Base-by-base conservation (phyloP, 179 eudicot genomes). In the Drosera spatulata region DNA sequence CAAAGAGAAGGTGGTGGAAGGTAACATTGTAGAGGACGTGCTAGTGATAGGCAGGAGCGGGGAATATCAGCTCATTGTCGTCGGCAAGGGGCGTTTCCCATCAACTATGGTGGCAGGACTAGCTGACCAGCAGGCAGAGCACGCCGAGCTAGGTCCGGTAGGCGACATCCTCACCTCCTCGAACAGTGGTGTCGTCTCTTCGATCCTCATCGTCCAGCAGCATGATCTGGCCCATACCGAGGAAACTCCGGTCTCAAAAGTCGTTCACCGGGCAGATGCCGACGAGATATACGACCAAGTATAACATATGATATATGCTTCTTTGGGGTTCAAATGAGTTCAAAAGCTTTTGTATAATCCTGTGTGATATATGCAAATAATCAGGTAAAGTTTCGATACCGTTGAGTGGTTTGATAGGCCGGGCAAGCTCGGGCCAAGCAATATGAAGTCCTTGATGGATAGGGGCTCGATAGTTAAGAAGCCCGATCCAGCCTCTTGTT, bases 121-220 rank as follows among this genome's bases (percentile, higher is more conserved):
- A 13, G 82, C 80, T 0, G 85, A 82, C 22, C 77, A 78, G 2
- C 79, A 72, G 2, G 76, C 83, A 0, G 93, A 85, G 68, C 89
- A 82, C 46, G 75, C 87, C 0, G 96, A 88, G 65, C 60, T 88
- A 3, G 96, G 89, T 9, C 89, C 87, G 2, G 61, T 85, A 0
- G 96, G 96, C 4, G 87, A 83, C 72, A 58, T 74, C 33, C 60
- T 87, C 41, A 76, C 96, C 8, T 72, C 87, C 2, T 69, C 85
- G 2, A 69, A 64, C 58, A 71, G 50, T 40, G 79, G 82, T 1
- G 69, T 81, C 0, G 66, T 78, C 7, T 79, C 89, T 0, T 88
- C 96, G 0, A 78, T 88, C 63, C 75, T 88, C 2, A 87, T 87
- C 48, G 72, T 87, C 51, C 96, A 87, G 61, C 85, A 80, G 50